Percentiles rank a stretch among this genome's conserved stretches.
Conservation (phyloP, 1,139 yeast species). For the Yamadazyma triangularis region DNA sequence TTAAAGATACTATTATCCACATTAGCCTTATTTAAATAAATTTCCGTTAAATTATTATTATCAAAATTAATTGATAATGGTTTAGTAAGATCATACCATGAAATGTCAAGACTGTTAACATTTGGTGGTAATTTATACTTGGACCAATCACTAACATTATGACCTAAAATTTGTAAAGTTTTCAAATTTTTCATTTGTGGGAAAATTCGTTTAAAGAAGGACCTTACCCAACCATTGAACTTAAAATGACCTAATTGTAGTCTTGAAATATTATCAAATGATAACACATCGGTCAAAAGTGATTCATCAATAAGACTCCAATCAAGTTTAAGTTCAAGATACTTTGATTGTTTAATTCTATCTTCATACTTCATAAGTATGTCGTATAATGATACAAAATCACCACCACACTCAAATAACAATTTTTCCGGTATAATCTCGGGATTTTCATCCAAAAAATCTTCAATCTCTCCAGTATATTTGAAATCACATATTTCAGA, state of each 20-base stretch:
- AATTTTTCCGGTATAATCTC: conserved; percentile 25
- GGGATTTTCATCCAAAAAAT: conserved; percentile 22
- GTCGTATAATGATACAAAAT: conserved; percentile 23
- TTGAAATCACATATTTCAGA: conserved; percentile 14
- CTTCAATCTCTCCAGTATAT: conserved; percentile 29
- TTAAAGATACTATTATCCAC: conserved; percentile 10
- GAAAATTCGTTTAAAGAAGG: no score
- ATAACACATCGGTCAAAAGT: no score
- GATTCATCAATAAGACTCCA: no score
- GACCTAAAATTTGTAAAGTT: conserved; percentile 29
- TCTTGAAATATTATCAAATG: conserved; percentile 22
- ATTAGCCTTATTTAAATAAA: conserved; percentile 31
- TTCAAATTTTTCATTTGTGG: conserved; percentile 13
- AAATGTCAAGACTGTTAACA: conserved; percentile 27
- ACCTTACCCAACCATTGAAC: no score
- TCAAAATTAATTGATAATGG: conserved; percentile 8
- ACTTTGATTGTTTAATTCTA: conserved; percentile 13
- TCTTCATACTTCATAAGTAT: conserved; percentile 18
- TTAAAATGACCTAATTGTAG: conserved; percentile 26
- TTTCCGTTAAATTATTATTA: conserved; percentile 10
- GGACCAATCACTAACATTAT: conserved; percentile 27
- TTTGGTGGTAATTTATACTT: conserved; percentile 18
- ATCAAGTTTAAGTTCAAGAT: conserved; percentile 26
- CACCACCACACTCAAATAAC: conserved; percentile 29
- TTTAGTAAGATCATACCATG: conserved; percentile 26